Evolutionary conservation across 352 stramenopile genomes (phyloP), one percentile per base, ranked within the genome.

Genomic region (Pythium insidiosum): DNA sequence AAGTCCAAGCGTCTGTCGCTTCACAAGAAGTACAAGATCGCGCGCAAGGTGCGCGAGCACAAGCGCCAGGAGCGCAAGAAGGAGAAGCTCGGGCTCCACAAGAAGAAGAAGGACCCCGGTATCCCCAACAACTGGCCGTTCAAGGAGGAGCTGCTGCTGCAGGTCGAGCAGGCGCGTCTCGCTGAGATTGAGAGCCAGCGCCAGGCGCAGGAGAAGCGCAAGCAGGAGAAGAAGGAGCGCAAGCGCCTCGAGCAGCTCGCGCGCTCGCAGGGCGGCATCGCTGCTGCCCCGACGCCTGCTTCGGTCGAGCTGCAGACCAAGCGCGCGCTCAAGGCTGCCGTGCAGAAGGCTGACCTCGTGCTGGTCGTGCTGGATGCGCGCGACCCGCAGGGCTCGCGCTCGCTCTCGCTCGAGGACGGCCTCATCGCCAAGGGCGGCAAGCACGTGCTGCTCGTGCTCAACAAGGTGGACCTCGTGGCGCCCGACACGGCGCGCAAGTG

Each of bases 1-100:
- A 98, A 99, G 72, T 98, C 88, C 21, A 98, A 98, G 67, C 81
- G 96, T 36, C 80, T 92, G 45, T 95, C 95, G 38, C 82, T 99
- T 38, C 96, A 99, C 72, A 96, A 99, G 80, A 99, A 99, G 73
- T 98, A 99, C 81, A 99, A 99, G 68, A 95, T 96, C 59, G 70
- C 80, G 31, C 80, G 78, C 52, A 94, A 91, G 59, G 79, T 92
- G 63, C 71, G 73, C 44, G 93, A 98, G 72, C 96, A 97, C 58
- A 87, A 98, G 61, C 85, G 95, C 22, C 87, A 97, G 66, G 79
- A 96, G 53, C 88, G 90, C 38, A 98, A 98, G 70, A 73, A 94
- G 47, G 87, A 91, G 23, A 90, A 88, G 34, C 55, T 86, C 19
- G 82, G 82, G 34, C 73, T 78, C 31, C 64, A 88, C 56, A 96